Evolutionary conservation across 1,139 yeast genomes (phyloP), one percentile per base, ranked within the genome.

Genomic region (Pichia sp.): DNA sequence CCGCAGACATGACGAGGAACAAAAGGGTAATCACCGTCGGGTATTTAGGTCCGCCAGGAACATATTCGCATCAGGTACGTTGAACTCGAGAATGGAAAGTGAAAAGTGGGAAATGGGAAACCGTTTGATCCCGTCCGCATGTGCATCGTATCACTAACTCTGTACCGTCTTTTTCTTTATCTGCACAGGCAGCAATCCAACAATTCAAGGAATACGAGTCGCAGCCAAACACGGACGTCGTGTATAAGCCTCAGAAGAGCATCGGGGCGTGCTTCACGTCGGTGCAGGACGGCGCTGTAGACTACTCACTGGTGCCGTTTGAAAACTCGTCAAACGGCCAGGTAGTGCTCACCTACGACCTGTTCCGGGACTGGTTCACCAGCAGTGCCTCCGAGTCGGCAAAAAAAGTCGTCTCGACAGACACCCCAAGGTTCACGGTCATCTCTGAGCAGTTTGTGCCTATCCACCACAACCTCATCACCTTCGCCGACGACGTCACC

Each of bases 291-390:
- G 71, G 71, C 13, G 61, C 65, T 5, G 84, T 84, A 23, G 86
- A 84, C 56, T 85, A 75, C 64, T 84, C 95, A 0, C 86, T 90
- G n/a, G 87, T 93, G 0, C 99, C 99, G 0, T 81, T 89, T 62
- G 98, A 92, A 65, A 93, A 93, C 71, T 90, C 97, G 4, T 87
- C 97, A 8, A 93, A 93, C 68, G 99, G 99, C 0, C 93, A 87
- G 62, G 99, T 93, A 4, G 86, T 85, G 1, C 82, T 84, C 67
- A 89, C 97, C 0, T 84, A 88, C 66, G 97, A 90, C 67, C 73
- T 90, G 16, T 74, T 92, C 40, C 74, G 96, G 59, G 92, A 87
- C 65, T 78, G 86, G 82, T 79, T 76, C 68, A 53, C 26, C 58
- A 55, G 15, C 66, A 41, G 56, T 42, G 23, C 26, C 7, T 15